Base-by-base conservation (phyloP, 371 early-diverging fungal species). In the Apophysomyces sp. region DNA sequence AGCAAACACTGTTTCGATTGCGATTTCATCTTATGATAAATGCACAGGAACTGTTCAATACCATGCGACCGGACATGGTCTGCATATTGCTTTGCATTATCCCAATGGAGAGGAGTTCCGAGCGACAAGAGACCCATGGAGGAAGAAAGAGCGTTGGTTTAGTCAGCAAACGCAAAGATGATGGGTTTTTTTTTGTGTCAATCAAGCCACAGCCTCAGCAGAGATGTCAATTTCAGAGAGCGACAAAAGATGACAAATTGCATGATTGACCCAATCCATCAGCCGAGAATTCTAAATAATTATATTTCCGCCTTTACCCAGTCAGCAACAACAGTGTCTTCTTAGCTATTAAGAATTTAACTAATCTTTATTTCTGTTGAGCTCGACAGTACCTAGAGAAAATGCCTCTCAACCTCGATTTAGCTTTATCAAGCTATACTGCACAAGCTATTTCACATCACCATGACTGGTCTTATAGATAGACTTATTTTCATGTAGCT, bases 51-150 rank as follows among this genome's bases (percentile, higher is more conserved):
- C 85, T 98, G 98, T 40, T 82, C 79, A 64, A 98, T 98, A 30
- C 99, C 99, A 71, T 97, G 94, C 58, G 82, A 67, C 49, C 96
- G 86, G 40, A 98, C 95, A 72, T 97, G 90, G 69, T 90, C 86
- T 31, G 95, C 91, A 68, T 95, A 85, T 53, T 86, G 61, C 66
- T 89, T 89, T 15, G 97, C 96, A 63, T 96, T 92, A 21, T 84
- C 81, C 99, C 99, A 98, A 39, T 81, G 87, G 67, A 98, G 86
- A 24, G 99, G 99, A 26, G 99, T 98, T 61, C 99, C 99, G 21
- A 93, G 78, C 13, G 95, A 93, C 54, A 98, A 78, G 4, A 98
- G 86, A 57, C 98, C 99, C 99, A 98, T 98, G 15, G 32, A 29
- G 53, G 51, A 54, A 58, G 57, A 34, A 54, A 26, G 18, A 55